Percentiles rank a stretch among this genome's conserved stretches.
Conservation (phyloP, 306 rosid species). For the Begonia masoniana region DNA sequence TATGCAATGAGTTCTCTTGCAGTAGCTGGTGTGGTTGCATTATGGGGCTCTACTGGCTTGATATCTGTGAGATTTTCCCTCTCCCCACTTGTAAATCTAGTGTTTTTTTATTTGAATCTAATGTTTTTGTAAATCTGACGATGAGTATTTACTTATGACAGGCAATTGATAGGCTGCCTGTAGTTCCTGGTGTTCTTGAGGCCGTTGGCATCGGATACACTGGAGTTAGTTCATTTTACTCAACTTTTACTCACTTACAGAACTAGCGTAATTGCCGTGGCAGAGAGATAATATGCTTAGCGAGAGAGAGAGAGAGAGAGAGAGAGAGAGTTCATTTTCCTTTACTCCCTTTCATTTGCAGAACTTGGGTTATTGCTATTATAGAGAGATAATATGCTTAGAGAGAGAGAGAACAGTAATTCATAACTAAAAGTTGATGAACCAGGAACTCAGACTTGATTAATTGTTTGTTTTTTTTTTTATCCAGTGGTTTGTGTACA, state of each 20-base stretch:
- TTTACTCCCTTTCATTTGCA: too few relatives aligned
- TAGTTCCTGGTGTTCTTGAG: conserved; percentile 81
- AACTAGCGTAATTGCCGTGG: too few relatives aligned
- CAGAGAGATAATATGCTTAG: too few relatives aligned
- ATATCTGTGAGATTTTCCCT: conserved; percentile 42
- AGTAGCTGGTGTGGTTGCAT: conserved; percentile 42
- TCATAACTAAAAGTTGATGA: too few relatives aligned
- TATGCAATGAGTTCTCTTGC: conserved; percentile 72
- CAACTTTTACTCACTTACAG: conserved; percentile 1
- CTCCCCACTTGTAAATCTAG: background rate
- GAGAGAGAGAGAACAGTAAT: background rate
- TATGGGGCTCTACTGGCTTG: conserved; percentile 62
- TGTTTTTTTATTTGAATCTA: background rate
- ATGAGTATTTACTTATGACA: conserved; percentile 13
- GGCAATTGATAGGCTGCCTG: conserved; percentile 94
- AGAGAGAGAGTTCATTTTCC: too few relatives aligned
- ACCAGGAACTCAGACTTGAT: too few relatives aligned
- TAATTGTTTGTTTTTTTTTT: conserved; percentile 3
- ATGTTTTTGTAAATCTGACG: background rate
- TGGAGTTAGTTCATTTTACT: conserved; percentile 45
- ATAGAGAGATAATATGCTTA: too few relatives aligned
- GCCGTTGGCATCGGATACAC: conserved; percentile 78
- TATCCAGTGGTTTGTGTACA: conserved; percentile 74
- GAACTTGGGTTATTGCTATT: too few relatives aligned
- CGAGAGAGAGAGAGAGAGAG: too few relatives aligned